Evolutionary conservation across 2,329 filamentous ascomycete genomes (phyloP).

Genomic region (Fonsecaea pedrosoi): DNA sequence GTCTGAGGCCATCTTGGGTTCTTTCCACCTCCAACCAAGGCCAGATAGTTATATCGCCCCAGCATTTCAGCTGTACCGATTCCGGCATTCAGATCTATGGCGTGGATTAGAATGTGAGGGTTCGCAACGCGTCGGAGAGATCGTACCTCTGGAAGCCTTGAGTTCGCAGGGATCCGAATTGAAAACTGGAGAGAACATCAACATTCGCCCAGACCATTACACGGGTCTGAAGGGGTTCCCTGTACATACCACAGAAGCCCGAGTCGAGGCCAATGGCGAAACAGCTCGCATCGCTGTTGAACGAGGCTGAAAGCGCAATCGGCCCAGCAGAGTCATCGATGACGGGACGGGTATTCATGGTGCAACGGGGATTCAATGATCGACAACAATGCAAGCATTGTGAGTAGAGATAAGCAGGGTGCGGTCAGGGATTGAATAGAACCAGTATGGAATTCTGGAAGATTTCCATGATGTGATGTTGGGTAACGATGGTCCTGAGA

Average conservation of each 20-base stretch:
- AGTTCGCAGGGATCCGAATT: constrained; percentile 74
- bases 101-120: constrained; percentile 11
- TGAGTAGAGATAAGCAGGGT: not conserved
- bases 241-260: constrained; percentile 77
- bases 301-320: constrained; percentile 79
- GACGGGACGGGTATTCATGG: constrained; percentile 87
- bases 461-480: constrained; percentile 15
- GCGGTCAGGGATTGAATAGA: not conserved
- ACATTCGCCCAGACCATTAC: constrained; percentile 12
- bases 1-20: constrained; percentile 85
- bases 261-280: constrained; percentile 87
- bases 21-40: constrained; percentile 85
- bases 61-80: constrained; percentile 87
- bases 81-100: constrained; percentile 76
- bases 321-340: constrained; percentile 79
- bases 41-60: constrained; percentile 83
- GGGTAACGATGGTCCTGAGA: not conserved
- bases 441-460: constrained; percentile 14
- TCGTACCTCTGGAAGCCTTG: constrained; percentile 65
- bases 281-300: constrained; percentile 83
- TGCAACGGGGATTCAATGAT: constrained; percentile 16
- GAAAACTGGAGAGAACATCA: constrained; percentile 62
- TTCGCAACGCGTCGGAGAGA: not conserved
- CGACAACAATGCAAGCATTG: constrained; percentile 3
- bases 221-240: constrained; percentile 32